These are phyloP conservation scores for Cladosporium oxysporum DNA, from an alignment of 2,329 filamentous ascomycete genomes.

Conservation along the genomic window DNA sequence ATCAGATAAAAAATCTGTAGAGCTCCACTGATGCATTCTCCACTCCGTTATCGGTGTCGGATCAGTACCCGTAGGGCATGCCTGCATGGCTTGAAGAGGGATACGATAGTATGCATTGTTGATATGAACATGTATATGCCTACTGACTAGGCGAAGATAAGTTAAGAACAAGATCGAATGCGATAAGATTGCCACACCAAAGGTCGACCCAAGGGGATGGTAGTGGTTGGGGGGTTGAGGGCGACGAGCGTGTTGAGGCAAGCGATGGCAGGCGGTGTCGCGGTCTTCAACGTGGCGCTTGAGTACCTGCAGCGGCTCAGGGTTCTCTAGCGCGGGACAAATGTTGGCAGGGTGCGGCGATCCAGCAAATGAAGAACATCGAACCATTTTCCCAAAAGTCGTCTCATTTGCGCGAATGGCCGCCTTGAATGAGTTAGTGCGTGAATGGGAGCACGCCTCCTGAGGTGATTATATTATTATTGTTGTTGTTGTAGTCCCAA, in stretches of 20 bases:
- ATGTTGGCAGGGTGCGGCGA: background rate
- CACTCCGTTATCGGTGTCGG: slow-evolving; percentile 19
- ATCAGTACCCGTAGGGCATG: background rate
- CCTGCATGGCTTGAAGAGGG: background rate
- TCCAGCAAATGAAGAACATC: slow-evolving; percentile 12
- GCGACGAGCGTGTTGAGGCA: background rate
- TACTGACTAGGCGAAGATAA: too few relatives aligned
- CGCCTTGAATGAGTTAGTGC: background rate
- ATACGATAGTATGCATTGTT: background rate
- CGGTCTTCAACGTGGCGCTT: slow-evolving; percentile 10
- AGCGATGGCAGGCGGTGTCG: slow-evolving; percentile 11
- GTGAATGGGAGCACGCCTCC: background rate
- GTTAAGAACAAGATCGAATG: background rate
- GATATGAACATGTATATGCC: background rate
- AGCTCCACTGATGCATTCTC: background rate
- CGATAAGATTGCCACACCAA: background rate
- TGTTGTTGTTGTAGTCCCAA: background rate
- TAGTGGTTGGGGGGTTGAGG: slow-evolving; percentile 4
- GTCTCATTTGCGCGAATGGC: slow-evolving; percentile 6
- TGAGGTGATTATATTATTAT: background rate
- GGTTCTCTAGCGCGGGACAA: slow-evolving; percentile 12
- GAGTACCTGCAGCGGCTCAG: slow-evolving; percentile 14
- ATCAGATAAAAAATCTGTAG: slow-evolving; percentile 19
- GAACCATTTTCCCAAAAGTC: slow-evolving; percentile 9
- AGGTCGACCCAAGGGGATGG: background rate